Base-by-base conservation (phyloP, 2,329 filamentous ascomycete genomes). In the Sporothrix protearum region DNA sequence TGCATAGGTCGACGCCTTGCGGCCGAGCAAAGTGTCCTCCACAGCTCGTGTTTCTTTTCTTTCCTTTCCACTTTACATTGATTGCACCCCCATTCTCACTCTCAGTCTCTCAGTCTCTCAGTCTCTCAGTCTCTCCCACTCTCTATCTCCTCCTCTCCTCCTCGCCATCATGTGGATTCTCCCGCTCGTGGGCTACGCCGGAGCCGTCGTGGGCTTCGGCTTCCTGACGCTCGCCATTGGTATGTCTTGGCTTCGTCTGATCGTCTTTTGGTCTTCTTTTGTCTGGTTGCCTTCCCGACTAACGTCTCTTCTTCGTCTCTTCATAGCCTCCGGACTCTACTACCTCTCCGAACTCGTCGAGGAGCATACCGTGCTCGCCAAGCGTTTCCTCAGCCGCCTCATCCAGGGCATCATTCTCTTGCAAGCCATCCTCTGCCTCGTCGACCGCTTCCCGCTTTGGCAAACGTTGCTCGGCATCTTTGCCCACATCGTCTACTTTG, bases 261-360 rank as follows among this genome's bases (percentile, higher is more conserved):
- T 9, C 16, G 33, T 25, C 19, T 2, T 45, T 10, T 53, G n/a
- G 63, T 66, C 22, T 22, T 19, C 16, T 22, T 53, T 9, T 8
- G 2, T 61, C 14, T 55, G 30, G n/a, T n/a, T 1, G 36, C 22
- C 19, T 1, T 49, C 10, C 42, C n/a, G 36, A 16, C 73, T 70
- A 63, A 74, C 78, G 61, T 73, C 64, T 22, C 10, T 4, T 22
- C 12, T 25, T 25, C 8, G n/a, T 9, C 22, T 53, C 3, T 49
- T 4, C 14, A 28, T 77, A 93, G 96, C 96, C 51, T 97, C 94
- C n/a, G 96, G 96, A 49, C 89, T 99, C 33, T 99, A 99, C 84
- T 99, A 99, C 81, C 91, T 99, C 70, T 97, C 95, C 30, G 96
- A 99, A 81, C 89, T 98, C 16, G 96, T 99, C 73, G 96, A 99